These are phyloP conservation scores for Stentor roeselii DNA, from an alignment of 73 alveolate genomes.

Conservation along the genomic window DNA sequence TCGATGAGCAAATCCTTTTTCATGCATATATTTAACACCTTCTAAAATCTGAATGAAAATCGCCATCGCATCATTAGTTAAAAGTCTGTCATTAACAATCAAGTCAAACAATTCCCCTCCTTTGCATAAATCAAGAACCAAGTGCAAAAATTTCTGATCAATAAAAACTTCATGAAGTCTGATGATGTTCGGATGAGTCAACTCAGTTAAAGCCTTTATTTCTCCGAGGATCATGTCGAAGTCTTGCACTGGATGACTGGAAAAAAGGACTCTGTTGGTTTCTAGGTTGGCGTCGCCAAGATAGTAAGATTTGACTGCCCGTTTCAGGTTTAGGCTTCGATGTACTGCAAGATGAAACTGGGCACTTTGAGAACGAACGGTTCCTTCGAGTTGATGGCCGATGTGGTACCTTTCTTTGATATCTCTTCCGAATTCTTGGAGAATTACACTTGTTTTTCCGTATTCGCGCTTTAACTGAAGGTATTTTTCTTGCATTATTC, in stretches of 20 bases:
- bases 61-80: neutral
- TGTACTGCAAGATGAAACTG: neutral
- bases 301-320: neutral
- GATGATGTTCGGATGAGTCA: neutral
- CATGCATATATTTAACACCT: conserved; percentile 1
- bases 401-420: neutral
- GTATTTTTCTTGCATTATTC: too few relatives aligned
- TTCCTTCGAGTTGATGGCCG: neutral
- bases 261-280: neutral
- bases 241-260: neutral
- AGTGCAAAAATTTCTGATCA: neutral
- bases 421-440: too few relatives aligned
- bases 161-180: neutral
- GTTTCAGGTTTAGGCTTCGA: neutral
- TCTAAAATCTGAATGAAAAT: neutral
- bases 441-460: too few relatives aligned
- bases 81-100: neutral
- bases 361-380: neutral
- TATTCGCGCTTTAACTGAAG: too few relatives aligned
- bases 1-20: neutral
- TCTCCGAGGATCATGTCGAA: neutral
- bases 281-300: conserved; percentile 1
- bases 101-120: neutral
- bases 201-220: neutral
- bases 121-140: neutral